Evolutionary conservation across 345 rosid species (phyloP), one percentile per base, ranked within the genome.

Genomic region (Dipteronia dyeriana): DNA sequence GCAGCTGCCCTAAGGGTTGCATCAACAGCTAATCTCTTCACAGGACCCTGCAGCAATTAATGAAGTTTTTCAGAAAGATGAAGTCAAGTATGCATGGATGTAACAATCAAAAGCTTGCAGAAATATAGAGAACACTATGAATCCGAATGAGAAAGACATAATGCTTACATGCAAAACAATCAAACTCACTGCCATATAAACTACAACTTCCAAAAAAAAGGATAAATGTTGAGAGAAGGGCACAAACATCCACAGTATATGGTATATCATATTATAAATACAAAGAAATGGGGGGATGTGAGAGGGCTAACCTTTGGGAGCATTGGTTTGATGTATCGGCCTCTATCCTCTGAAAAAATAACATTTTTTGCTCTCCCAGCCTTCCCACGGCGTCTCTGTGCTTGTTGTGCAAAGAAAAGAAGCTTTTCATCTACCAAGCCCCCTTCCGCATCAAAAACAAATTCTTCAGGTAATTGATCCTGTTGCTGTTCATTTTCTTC

Each of bases 1-100:
- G 97, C 99, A 74, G 99, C 98, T 72, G 99, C 99, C 84, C 99
- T 92, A 78, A 95, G 94, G 79, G 97, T 95, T 70, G 98, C 99
- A 92, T 95, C 98, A 73, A 95, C 97, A 63, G 98, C 99, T 84
- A 95, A 83, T 84, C 98, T 86, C 88, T 90, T 93, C 47, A 95
- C 86, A 23, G 99, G 97, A 80, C 99, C 99, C 99, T 95, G 88
- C 63, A 22, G 74, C 72, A 59, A 67, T 79, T 49, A 23, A 69
- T 14, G 16, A 66, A 77, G 23, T 73, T 57, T 26, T 64, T 83
- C 78, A 65, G 70, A 56, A 31, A 45, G 80, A 69, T 69, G 51
- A 47, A 60, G 68, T 12, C 6, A 39, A 71, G 43, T 79, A 47
- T 20, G 56, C 39, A 31, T 23, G 14, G 19, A 57, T 34, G 25